Evolutionary conservation across 2,329 filamentous ascomycete species (phyloP), one percentile per base, ranked within the genome.

Genomic region (Aspergillus bombycis): DNA sequence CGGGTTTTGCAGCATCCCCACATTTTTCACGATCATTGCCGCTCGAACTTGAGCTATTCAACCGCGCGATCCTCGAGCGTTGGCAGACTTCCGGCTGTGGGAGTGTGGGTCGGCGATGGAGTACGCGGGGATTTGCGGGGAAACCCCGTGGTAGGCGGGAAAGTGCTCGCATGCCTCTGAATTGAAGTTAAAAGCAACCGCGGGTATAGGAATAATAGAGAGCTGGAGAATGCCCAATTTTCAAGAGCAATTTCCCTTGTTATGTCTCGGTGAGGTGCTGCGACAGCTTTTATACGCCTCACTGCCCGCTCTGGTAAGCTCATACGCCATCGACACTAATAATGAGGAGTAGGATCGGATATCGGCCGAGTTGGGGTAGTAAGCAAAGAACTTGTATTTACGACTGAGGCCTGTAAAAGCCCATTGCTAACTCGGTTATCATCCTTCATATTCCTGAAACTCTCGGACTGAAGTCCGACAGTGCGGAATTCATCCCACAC

Each of bases 51-150:
- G 68, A 68, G 52, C 67, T 74, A 43, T 67, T 71, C 30, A 61
- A 60, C 38, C 73, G 70, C 61, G 64, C 50, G 8, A 61, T 41
- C 55, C 57, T 57, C 41, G 56, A 38, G 34, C 65, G 55, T 21
- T 63, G 45, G 21, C 64, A 34, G 19, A 57, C 7, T 9, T 62
- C 62, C 26, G 52, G 57, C 28, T 59, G 63, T 14, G 65, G 59
- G 58, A 71, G 55, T 50, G 62, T 67, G 61, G 68, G 70, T 28
- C 68, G 68, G 57, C 68, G 67, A 62, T 66, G 61, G 61, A 62
- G 53, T n/a, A 63, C 65, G 68, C 69, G 69, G 65, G 72, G 71
- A 67, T 56, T 63, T 69, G 71, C 66, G 68, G 74, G 67, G 66
- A 70, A 69, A 10, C 66, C 70, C 65, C 71, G 69, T 62, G 68